phyloP scores from a whole-genome alignment of 208 protist species.

The Trypanosoma lewisi region DNA sequence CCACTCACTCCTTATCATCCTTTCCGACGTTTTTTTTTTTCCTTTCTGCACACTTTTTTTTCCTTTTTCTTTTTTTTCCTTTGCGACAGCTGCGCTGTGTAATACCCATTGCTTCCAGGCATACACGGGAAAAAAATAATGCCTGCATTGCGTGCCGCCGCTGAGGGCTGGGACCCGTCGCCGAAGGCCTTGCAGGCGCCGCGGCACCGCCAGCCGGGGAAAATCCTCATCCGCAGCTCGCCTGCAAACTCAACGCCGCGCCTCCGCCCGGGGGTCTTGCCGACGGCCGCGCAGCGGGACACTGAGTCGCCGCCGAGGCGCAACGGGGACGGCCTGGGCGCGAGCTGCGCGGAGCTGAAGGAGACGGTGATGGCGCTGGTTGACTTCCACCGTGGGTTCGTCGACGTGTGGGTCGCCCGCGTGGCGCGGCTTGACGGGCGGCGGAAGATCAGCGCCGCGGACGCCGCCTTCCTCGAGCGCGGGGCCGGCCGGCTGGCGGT shows the following conservation, averaged over 20 bases:
- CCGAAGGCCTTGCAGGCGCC: background rate
- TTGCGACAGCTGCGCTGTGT: background rate
- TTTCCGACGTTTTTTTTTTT: background rate
- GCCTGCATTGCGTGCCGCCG: background rate
- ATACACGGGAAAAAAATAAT: background rate
- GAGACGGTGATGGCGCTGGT: background rate
- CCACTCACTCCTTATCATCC: no score
- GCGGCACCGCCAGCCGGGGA: background rate
- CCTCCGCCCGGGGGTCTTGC: background rate
- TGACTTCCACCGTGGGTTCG: slow-evolving; percentile 8
- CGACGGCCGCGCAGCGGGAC: background rate
- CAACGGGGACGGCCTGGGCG: background rate
- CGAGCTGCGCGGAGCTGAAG: background rate
- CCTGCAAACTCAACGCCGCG: background rate
- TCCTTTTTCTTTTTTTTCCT: background rate
- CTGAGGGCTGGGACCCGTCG: background rate
- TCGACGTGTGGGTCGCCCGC: slow-evolving; percentile 9
- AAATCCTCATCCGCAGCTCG: background rate
- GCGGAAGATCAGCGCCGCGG: background rate
- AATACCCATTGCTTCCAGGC: background rate
- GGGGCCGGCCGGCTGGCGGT: background rate
- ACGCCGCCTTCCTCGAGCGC: slow-evolving; percentile 19
- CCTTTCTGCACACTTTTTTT: background rate
- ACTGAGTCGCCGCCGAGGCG: background rate
- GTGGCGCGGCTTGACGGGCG: background rate